Base-by-base conservation (phyloP, 768 basidiomycete species). In the Chalciporus sphaerocephalus region DNA sequence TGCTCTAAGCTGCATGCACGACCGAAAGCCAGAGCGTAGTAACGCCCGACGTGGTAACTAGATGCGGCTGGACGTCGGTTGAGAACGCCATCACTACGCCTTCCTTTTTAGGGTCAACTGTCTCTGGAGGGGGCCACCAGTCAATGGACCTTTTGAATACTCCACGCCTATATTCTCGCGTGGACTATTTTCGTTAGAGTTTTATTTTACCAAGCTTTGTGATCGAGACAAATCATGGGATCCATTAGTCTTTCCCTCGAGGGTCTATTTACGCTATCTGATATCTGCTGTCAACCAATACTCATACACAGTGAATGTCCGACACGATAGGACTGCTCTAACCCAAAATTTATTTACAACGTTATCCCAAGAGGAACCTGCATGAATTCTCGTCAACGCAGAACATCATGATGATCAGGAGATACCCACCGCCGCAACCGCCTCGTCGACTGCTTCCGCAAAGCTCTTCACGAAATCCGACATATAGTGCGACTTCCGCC, bases 391-490 rank as follows among this genome's bases (percentile, higher is more conserved):
- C 8, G 37, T 46, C 36, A 38, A 16, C 23, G 33, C 44, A 28
- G 18, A 9, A n/a, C 24, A 34, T n/a, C 27, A 10, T 23, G 28
- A 28, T 25, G 24, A 17, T 9, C 36, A 37, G 1, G n/a, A 22
- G n/a, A 25, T 25, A 48, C 57, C 59, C 28, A 64, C 60, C 3
- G 42, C 32, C 16, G 54, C 48, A 33, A 61, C 42, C 2, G 42
- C 47, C 37, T 46, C 48, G 1, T 64, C 47, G 0, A 62, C 45
- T 12, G 61, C 57, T 30, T 52, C 46, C 4, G 49, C 56, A 44
- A 64, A 64, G 12, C 38, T 55, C 38, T 40, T 42, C 25, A 45
- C 47, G 37, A 64, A 62, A n/a, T 59, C 51, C n/a, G 39, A 42
- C 48, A 64, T 51, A 12, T 52, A 51, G 6, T 44, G 52, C 13